Base-by-base conservation (phyloP, 106 monocot genomes). In the Apostasia ramifera region DNA sequence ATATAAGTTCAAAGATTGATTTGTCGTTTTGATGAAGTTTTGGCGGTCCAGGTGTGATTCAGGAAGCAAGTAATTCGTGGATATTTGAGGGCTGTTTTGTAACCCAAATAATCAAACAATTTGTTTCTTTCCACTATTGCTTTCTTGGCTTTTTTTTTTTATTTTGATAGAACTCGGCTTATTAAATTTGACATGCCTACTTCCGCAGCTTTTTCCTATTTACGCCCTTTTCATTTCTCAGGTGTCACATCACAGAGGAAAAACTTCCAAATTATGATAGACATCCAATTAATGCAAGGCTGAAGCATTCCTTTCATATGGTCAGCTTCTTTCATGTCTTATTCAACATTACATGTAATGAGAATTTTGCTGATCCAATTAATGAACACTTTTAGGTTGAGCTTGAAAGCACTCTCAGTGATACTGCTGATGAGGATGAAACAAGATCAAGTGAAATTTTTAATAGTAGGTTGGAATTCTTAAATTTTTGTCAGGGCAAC, bases 221-320 rank as follows among this genome's bases (percentile, higher is more conserved):
- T 40, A 60, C 15, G 3, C 41, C 58, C 50, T 53, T 9, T 9
- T 43, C 59, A 40, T 49, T 40, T 53, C 63, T 43, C 68, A 89
- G 89, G 63, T 89, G 89, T 69, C 66, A 80, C 57, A 11, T 26
- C n/a, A 70, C 65, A 3, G 77, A 80, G 53, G 77, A 73, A 58
- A 82, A 82, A 8, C 79, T 71, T 51, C 56, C 72, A 37, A 55
- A 57, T 54, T 81, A 80, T 71, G 80, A 89, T 41, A 80, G 73
- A 37, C 89, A 89, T 59, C 77, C 82, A 66, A 54, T 53, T 55
- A 55, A 53, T 46, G 42, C 44, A 55, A 77, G 59, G 63, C 61
- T 67, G 38, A 78, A 82, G 41, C 88, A 81, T 66, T 39, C 53
- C 13, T 88, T 84, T 70, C 66, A 70, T 61, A 44, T 48, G 44